Conservation (phyloP, 805 yeast species). For the Starmerella scarabaei region DNA sequence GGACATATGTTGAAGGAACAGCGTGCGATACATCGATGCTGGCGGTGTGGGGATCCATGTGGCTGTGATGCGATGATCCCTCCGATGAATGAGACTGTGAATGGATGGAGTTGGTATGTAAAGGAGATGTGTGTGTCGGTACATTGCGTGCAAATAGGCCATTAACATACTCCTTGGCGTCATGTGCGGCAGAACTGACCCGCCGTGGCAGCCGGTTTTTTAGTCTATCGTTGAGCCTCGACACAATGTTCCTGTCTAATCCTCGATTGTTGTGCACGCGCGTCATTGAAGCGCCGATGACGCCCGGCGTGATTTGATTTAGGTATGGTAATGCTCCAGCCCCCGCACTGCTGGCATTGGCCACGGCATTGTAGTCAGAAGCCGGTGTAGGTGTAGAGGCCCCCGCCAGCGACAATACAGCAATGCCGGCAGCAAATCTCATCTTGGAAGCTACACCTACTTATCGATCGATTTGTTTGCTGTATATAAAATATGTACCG, state of each 20-base stretch:
- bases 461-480: too few relatives aligned
- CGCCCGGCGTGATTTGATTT: constrained; percentile 12
- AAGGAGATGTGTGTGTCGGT: not conserved
- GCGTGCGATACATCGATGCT: not conserved
- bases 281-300: constrained; percentile 9
- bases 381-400: too few relatives aligned
- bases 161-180: not conserved
- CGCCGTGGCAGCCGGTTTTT: not conserved
- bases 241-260: constrained; percentile 1
- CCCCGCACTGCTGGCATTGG: too few relatives aligned
- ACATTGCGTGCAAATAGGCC: constrained; percentile 3
- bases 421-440: not conserved
- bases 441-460: too few relatives aligned
- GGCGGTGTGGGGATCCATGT: not conserved
- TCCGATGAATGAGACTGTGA: not conserved
- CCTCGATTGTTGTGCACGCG: constrained; percentile 5
- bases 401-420: not conserved
- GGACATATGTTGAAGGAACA: not conserved
- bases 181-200: constrained; percentile 1
- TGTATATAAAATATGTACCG: not conserved
- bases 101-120: not conserved
- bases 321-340: too few relatives aligned
- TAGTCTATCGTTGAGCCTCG: constrained; percentile 7
- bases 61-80: not conserved
- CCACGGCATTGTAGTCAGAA: too few relatives aligned